A percentile compares a stretch with the other conserved stretches of the same genome.
These are phyloP conservation scores for Rutidosis leptorrhynchoides DNA, from an alignment of 129 eudicot species.

Conservation along the genomic window DNA sequence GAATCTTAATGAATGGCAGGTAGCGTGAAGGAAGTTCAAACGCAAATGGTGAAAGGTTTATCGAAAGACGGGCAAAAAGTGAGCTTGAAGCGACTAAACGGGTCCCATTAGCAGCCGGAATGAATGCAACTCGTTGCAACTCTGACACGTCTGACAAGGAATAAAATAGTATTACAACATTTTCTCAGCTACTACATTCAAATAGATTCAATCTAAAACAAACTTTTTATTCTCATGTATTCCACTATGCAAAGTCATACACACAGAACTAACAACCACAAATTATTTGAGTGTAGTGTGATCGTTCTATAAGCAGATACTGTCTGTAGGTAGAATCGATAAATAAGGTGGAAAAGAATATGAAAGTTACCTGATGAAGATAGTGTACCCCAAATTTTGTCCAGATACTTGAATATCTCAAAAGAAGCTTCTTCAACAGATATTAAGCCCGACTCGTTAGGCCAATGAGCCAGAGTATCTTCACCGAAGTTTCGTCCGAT, in stretches of 20 bases:
- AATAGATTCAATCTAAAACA: background rate
- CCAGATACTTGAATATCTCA: slow-evolving; percentile 86
- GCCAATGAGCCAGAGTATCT: slow-evolving; percentile 98
- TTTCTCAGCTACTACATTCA: background rate
- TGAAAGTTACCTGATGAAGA: slow-evolving; percentile 73
- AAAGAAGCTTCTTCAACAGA: slow-evolving; percentile 86
- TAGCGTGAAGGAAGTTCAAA: slow-evolving; percentile 87
- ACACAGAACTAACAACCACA: background rate
- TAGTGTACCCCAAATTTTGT: slow-evolving; percentile 78
- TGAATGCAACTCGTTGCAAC: slow-evolving; percentile 81
- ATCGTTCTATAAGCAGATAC: background rate
- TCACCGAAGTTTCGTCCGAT: slow-evolving; percentile 91
- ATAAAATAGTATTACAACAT: background rate
- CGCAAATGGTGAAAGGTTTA: slow-evolving; percentile 95
- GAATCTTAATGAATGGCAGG: slow-evolving; percentile 84
- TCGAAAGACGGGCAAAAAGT: slow-evolving; percentile 74
- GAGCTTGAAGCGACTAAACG: slow-evolving; percentile 87
- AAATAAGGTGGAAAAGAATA: no score
- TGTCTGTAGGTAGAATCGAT: background rate
- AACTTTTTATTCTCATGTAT: no score
- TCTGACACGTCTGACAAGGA: slow-evolving; percentile 53
- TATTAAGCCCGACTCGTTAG: slow-evolving; percentile 60
- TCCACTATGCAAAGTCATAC: background rate
- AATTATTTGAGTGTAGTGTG: background rate
- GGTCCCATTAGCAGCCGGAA: slow-evolving; percentile 98